phyloP scores from a whole-genome alignment of 2,329 filamentous ascomycete genomes.

The Arthroderma sp. region DNA sequence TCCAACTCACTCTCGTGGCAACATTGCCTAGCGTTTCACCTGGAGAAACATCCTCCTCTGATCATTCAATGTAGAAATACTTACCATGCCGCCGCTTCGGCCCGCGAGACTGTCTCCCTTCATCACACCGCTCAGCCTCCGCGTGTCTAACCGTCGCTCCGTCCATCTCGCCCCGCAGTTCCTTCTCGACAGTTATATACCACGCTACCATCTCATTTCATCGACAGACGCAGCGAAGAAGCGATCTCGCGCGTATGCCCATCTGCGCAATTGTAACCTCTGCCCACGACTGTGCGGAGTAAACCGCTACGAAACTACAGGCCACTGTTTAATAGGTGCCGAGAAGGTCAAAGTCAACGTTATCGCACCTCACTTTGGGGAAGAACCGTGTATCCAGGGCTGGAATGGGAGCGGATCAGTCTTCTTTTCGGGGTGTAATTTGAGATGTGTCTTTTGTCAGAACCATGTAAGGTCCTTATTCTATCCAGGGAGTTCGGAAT shows the following conservation, averaged over 20 bases:
- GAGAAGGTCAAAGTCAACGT: constrained; percentile 67
- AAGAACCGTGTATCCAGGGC: constrained; percentile 73
- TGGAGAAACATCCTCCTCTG: too few species aligned
- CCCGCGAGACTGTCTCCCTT: too few species aligned
- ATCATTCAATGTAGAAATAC: too few species aligned
- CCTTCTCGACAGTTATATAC: constrained; percentile 60
- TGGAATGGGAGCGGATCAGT: constrained; percentile 68
- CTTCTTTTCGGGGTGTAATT: constrained; percentile 66
- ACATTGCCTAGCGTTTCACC: too few species aligned
- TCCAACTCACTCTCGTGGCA: too few species aligned
- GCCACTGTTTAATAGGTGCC: constrained; percentile 62
- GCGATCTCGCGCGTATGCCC: constrained; percentile 57
- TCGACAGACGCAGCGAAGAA: constrained; percentile 59
- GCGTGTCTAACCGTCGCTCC: neutral
- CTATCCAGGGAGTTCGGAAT: neutral
- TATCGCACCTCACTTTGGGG: constrained; percentile 74
- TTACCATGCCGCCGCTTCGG: too few species aligned
- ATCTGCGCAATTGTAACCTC: constrained; percentile 66
- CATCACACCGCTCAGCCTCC: too few species aligned
- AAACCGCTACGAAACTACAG: constrained; percentile 67
- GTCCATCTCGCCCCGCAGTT: constrained; percentile 45
- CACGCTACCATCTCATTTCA: constrained; percentile 56
- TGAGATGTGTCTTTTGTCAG: constrained; percentile 63
- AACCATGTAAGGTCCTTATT: constrained; percentile 41
- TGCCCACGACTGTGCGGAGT: constrained; percentile 66